phyloP scores from a whole-genome alignment of 2,329 filamentous ascomycete genomes.

The Hortaea werneckii region DNA sequence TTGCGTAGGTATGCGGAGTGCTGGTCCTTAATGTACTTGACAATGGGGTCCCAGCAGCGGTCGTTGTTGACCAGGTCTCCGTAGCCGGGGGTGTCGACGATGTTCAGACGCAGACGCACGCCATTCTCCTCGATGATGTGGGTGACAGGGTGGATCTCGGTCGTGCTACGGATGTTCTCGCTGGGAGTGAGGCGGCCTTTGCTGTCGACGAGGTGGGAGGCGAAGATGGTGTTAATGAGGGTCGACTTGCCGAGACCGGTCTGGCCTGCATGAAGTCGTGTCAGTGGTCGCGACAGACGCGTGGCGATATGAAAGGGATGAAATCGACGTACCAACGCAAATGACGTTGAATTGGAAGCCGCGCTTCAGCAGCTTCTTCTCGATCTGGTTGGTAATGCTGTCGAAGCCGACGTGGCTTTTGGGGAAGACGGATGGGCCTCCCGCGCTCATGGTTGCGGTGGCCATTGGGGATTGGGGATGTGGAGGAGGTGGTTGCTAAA shows the following conservation, averaged over 20 bases:
- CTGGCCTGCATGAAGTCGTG: constrained; percentile 57
- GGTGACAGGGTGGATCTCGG: constrained; percentile 94
- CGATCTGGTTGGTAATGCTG: constrained; percentile 98
- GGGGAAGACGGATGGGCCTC: constrained; percentile 57
- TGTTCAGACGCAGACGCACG: constrained; percentile 93
- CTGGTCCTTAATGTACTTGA: constrained; percentile 99
- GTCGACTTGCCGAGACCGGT: constrained; percentile 98
- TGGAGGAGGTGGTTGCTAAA: no score
- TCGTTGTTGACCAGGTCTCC: constrained; percentile 99
- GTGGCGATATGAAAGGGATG: neutral
- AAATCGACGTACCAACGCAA: constrained; percentile 73
- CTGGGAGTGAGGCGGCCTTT: constrained; percentile 90
- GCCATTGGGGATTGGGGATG: constrained; percentile 1
- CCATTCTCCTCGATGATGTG: constrained; percentile 99
- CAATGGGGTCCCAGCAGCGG: constrained; percentile 99
- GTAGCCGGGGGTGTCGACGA: constrained; percentile 96
- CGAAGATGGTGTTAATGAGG: constrained; percentile 99
- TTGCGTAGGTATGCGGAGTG: constrained; percentile 98
- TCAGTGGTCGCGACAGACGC: neutral
- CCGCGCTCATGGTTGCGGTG: constrained; percentile 39
- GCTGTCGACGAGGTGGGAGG: constrained; percentile 96
- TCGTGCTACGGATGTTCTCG: constrained; percentile 88
- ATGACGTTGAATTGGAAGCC: constrained; percentile 99
- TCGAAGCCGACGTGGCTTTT: constrained; percentile 99
- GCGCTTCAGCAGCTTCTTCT: constrained; percentile 98